Evolutionary conservation across 176 grass and related monocot species (phyloP).

Genomic region (Ensete ventricosum): DNA sequence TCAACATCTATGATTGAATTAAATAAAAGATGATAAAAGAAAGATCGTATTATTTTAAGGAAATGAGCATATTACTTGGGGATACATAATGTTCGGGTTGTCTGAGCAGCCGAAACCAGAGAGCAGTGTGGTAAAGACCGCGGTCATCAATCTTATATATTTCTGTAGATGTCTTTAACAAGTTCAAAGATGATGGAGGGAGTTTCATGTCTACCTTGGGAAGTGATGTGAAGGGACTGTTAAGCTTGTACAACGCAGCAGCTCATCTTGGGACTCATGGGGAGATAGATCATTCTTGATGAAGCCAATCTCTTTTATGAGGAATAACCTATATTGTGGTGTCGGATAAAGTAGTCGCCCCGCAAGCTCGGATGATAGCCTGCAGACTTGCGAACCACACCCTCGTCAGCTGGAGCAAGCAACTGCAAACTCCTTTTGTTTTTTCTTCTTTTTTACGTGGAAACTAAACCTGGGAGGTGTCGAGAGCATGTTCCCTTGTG

Average conservation of each 20-base stretch:
- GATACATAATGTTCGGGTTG: background rate
- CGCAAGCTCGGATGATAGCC: no score
- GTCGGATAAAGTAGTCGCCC: no score
- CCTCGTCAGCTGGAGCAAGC: no score
- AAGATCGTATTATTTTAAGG: background rate
- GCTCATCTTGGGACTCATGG: background rate
- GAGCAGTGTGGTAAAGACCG: background rate
- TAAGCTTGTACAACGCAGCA: constrained; percentile 3
- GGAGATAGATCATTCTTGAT: background rate
- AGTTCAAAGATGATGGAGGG: constrained; percentile 10
- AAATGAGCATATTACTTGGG: background rate
- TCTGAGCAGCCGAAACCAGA: background rate
- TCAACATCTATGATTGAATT: no score
- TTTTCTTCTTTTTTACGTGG: no score
- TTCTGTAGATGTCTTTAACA: constrained; percentile 4
- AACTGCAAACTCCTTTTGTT: no score
- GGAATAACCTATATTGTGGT: background rate
- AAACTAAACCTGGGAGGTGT: no score
- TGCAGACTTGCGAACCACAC: no score
- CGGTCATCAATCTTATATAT: background rate
- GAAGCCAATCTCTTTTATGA: background rate
- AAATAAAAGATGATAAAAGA: no score
- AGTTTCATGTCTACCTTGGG: background rate
- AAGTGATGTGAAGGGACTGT: background rate
- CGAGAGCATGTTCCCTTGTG: no score